These are phyloP conservation scores for Neofusicoccum sp. DNA, from an alignment of 2,329 filamentous ascomycete species.

Conservation along the genomic window DNA sequence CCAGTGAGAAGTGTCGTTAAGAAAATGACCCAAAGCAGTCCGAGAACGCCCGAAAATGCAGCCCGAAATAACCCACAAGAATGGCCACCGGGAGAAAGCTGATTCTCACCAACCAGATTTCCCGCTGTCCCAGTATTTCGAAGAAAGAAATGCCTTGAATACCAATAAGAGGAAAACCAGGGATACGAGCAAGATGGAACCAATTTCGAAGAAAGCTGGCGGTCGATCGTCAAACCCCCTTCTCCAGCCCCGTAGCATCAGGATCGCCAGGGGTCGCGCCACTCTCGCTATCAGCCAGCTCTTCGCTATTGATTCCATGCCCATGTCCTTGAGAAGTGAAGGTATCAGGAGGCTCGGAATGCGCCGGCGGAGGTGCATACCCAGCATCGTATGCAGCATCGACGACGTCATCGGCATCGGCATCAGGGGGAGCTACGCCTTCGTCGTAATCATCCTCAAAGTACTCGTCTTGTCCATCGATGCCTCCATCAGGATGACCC, in stretches of 20 bases:
- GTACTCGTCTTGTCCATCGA: slow-evolving; percentile 17
- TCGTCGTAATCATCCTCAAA: slow-evolving; percentile 17
- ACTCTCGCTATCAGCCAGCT: background rate
- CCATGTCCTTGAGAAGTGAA: slow-evolving; percentile 7
- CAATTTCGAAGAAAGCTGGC: background rate
- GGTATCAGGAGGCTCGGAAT: slow-evolving; percentile 9
- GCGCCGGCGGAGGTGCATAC: slow-evolving; percentile 8
- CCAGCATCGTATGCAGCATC: background rate
- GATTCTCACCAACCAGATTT: background rate
- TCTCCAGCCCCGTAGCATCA: background rate
- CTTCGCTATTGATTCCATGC: background rate
- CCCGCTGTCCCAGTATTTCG: background rate
- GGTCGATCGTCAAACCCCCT: background rate
- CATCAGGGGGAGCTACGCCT: background rate
- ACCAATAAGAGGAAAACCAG: background rate
- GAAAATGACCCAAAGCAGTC: background rate
- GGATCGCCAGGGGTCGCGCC: background rate
- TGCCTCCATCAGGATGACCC: slow-evolving; percentile 3
- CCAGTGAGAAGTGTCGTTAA: background rate
- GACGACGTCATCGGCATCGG: background rate
- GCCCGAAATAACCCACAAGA: background rate
- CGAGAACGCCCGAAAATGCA: slow-evolving; percentile 3
- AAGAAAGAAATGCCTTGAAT: background rate
- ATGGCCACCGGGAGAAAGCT: background rate
- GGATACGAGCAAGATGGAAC: background rate